These are phyloP conservation scores for Didymella glomerata DNA, from an alignment of 2,329 filamentous ascomycete genomes.

Conservation along the genomic window DNA sequence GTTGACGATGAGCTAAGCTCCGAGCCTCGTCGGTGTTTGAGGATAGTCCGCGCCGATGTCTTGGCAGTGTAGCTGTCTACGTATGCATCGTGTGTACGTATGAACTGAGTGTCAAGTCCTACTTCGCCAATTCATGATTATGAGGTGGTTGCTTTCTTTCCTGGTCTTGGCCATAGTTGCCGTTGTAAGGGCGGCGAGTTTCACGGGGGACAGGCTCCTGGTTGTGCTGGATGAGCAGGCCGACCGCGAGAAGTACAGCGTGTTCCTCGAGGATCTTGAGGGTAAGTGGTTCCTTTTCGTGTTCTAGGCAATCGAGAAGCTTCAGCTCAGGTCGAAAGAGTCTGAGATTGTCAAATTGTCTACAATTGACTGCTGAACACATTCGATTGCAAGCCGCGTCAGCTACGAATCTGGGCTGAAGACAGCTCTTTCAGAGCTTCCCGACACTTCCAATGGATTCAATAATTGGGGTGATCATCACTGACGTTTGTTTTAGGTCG, in stretches of 20 bases:
- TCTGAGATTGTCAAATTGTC: not conserved
- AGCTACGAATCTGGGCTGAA: constrained; percentile 25
- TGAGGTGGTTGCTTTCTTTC: constrained; percentile 79
- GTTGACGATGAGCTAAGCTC: constrained; percentile 7
- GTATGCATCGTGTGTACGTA: constrained; percentile 23
- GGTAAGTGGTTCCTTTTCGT: constrained; percentile 58
- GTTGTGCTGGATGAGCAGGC: constrained; percentile 84
- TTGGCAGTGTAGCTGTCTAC: constrained; percentile 46
- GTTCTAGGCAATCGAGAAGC: not conserved
- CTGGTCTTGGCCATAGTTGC: constrained; percentile 72
- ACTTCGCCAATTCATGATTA: constrained; percentile 55
- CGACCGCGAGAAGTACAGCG: constrained; percentile 83
- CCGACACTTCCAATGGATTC: not conserved
- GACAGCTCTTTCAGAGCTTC: constrained; percentile 12
- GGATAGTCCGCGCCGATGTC: constrained; percentile 26
- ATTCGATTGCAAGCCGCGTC: constrained; percentile 13
- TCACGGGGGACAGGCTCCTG: constrained; percentile 79
- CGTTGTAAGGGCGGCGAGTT: constrained; percentile 78
- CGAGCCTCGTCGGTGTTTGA: constrained; percentile 6
- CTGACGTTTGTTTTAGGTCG: constrained; percentile 64
- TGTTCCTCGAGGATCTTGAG: constrained; percentile 77
- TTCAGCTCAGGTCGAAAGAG: not conserved
- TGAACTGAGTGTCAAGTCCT: constrained; percentile 26
- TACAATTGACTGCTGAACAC: not conserved
- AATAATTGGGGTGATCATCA: not conserved